Percentiles rank a stretch among this genome's conserved stretches.
Evolutionary conservation across 139 green algal species (phyloP).

Genomic region (Dunaliella primolecta): DNA sequence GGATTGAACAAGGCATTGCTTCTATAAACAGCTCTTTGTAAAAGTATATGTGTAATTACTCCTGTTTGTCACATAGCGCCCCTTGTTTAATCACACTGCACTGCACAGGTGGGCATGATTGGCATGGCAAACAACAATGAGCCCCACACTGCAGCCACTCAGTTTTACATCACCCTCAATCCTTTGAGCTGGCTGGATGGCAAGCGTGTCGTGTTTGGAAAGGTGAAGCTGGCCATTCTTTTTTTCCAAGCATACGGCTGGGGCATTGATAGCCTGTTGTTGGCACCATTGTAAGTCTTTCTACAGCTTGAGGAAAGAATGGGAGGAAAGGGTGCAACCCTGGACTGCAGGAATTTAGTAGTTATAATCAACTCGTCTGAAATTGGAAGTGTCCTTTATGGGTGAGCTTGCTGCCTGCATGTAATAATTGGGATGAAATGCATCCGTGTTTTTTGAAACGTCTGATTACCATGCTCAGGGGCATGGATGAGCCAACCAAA

Average conservation of each 20-base stretch:
- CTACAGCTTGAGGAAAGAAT: neutral
- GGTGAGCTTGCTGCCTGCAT: too few relatives aligned
- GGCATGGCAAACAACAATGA: slow-evolving; percentile 38
- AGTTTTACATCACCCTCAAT: slow-evolving; percentile 47
- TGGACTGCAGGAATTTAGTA: too few relatives aligned
- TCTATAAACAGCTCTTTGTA: too few relatives aligned
- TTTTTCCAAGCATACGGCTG: too few relatives aligned
- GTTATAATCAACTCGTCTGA: neutral
- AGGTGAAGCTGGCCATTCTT: slow-evolving; percentile 20
- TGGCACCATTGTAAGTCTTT: too few relatives aligned
- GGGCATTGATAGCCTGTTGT: neutral
- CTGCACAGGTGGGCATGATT: slow-evolving; percentile 27
- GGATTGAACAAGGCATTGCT: too few relatives aligned
- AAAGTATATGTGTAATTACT: too few relatives aligned
- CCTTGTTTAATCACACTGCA: too few relatives aligned
- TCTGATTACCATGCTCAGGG: too few relatives aligned
- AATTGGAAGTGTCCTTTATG: neutral
- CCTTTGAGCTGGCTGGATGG: slow-evolving; percentile 45
- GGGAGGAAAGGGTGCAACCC: neutral
- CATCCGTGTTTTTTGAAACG: neutral
- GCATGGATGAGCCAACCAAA: too few relatives aligned
- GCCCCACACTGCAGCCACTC: slow-evolving; percentile 34
- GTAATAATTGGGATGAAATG: neutral
- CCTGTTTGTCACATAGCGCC: too few relatives aligned
- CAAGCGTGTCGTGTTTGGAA: slow-evolving; percentile 46